phyloP scores from a whole-genome alignment of 257 asterid species.

The Mentha longifolia region DNA sequence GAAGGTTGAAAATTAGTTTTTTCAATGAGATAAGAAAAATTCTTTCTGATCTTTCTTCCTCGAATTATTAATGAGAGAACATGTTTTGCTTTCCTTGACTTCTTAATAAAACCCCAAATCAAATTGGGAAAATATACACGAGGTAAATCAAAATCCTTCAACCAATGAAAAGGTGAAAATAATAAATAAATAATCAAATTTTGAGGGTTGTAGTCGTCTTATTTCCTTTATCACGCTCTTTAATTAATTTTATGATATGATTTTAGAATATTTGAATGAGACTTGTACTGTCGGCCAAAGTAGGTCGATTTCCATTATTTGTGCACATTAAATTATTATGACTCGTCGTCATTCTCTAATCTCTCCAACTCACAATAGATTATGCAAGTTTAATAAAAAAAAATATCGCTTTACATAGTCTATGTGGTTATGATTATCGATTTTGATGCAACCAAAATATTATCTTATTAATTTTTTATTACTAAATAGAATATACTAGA shows the following conservation, averaged over 20 bases:
- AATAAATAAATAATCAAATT: too few relatives aligned
- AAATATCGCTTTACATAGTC: slow-evolving; percentile 27
- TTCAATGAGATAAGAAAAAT: neutral
- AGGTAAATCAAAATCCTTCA: neutral
- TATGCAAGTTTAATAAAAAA: slow-evolving; percentile 6
- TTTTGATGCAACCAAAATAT: slow-evolving; percentile 29
- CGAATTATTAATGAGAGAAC: neutral
- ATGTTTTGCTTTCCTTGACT: neutral
- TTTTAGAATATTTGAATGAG: slow-evolving; percentile 14
- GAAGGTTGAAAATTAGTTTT: neutral
- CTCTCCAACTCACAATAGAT: slow-evolving; percentile 35
- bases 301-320: slow-evolving; percentile 35
- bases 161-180: neutral
- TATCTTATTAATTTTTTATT: too few relatives aligned
- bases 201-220: neutral
- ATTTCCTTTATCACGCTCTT: neutral
- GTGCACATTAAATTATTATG: slow-evolving; percentile 26
- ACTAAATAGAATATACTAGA: too few relatives aligned
- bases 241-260: neutral
- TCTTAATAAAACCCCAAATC: neutral
- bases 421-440: slow-evolving; percentile 25
- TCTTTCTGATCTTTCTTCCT: neutral
- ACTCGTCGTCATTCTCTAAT: slow-evolving; percentile 37
- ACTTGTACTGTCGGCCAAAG: slow-evolving; percentile 43
- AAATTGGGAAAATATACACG: neutral